These are phyloP conservation scores for Cinchona pubescens DNA, from an alignment of 257 asterid species.

Conservation along the genomic window DNA sequence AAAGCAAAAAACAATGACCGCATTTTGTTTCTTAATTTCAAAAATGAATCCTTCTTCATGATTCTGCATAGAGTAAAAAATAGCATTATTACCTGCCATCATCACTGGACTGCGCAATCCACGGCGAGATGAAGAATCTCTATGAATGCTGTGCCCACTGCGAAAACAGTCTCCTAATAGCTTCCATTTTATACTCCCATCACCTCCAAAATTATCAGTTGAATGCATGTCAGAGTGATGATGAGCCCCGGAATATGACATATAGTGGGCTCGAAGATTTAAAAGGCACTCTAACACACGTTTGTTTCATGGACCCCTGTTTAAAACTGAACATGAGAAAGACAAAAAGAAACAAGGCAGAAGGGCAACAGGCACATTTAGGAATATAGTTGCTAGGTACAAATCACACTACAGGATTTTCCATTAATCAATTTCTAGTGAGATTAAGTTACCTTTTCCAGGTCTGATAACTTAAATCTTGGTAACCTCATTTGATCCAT, in stretches of 20 bases:
- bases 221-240: slow-evolving; percentile 17
- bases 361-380: neutral
- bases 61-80: neutral
- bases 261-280: slow-evolving; percentile 54
- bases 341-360: neutral
- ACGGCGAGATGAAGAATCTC: slow-evolving; percentile 50
- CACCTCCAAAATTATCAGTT: slow-evolving; percentile 24
- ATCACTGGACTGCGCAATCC: slow-evolving; percentile 43
- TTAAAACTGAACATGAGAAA: slow-evolving; percentile 12
- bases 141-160: slow-evolving; percentile 29
- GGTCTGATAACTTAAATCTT: slow-evolving; percentile 63
- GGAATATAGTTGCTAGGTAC: neutral
- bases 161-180: slow-evolving; percentile 36
- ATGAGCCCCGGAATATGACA: slow-evolving; percentile 34
- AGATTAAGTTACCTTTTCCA: slow-evolving; percentile 54
- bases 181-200: slow-evolving; percentile 42
- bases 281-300: slow-evolving; percentile 69
- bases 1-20: neutral
- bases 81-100: slow-evolving; percentile 43
- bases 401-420: neutral
- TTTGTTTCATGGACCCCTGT: slow-evolving; percentile 78
- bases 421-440: neutral
- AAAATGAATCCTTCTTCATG: neutral
- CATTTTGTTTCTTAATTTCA: neutral
- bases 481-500: slow-evolving; percentile 65